Conservation (phyloP, 495 filamentous ascomycete species). For the Bacidia gigantensis region DNA sequence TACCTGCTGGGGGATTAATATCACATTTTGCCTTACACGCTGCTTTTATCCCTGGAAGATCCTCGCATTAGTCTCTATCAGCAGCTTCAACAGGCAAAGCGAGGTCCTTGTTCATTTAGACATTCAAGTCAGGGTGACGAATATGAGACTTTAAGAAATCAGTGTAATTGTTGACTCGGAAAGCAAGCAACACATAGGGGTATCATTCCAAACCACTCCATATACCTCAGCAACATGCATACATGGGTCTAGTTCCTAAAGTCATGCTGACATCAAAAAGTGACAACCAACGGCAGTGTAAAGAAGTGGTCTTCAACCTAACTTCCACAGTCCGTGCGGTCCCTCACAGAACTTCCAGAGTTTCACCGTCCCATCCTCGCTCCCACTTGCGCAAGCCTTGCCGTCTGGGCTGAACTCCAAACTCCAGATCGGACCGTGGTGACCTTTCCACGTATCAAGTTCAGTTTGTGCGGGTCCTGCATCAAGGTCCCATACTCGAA, state of each 20-base stretch:
- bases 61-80: too few species aligned
- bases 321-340: conserved; percentile 55
- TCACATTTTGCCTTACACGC: too few species aligned
- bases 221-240: not conserved
- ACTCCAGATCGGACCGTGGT: conserved; percentile 95
- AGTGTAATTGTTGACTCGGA: too few species aligned
- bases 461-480: conserved; percentile 44
- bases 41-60: too few species aligned
- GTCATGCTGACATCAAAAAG: conserved; percentile 1
- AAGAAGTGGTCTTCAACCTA: not conserved
- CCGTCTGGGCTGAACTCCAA: conserved; percentile 88
- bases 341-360: conserved; percentile 65
- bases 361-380: conserved; percentile 95
- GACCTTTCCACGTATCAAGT: conserved; percentile 86
- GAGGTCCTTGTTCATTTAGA: too few species aligned
- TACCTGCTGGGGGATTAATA: too few species aligned
- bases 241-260: not conserved
- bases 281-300: too few species aligned
- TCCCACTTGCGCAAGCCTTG: conserved; percentile 89
- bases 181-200: too few species aligned
- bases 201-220: not conserved
- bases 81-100: too few species aligned
- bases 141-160: too few species aligned
- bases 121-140: too few species aligned
- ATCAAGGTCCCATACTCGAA: conserved; percentile 78